phyloP scores from a whole-genome alignment of 2,329 filamentous ascomycete genomes.

The Colletotrichum horii region DNA sequence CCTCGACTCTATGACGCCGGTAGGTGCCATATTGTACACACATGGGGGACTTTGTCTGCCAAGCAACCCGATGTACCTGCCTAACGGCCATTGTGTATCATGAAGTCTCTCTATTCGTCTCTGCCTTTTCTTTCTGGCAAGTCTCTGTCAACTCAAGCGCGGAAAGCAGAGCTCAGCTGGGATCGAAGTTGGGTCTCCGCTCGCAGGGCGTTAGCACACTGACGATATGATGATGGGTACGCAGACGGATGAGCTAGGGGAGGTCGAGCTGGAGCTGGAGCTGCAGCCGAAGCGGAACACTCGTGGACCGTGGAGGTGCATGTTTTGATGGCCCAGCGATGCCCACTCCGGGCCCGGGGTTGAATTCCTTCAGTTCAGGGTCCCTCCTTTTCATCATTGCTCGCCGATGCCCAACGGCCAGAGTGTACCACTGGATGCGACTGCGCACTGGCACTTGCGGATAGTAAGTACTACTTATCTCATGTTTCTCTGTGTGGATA shows the following conservation, averaged over 20 bases:
- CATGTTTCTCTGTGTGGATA: neutral
- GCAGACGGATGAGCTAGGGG: neutral
- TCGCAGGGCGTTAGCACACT: conserved; percentile 2
- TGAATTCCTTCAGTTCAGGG: conserved; percentile 12
- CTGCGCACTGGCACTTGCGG: neutral
- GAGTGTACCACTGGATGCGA: neutral
- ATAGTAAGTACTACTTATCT: neutral
- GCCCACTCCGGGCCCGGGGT: neutral
- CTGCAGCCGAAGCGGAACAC: neutral
- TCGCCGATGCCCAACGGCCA: neutral
- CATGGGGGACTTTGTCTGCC: neutral
- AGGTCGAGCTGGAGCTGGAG: neutral
- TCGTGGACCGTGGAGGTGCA: neutral
- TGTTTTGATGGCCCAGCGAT: neutral
- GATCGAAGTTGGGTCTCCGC: neutral
- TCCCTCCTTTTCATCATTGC: neutral
- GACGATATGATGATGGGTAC: neutral
- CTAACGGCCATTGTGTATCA: neutral
- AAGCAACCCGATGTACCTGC: neutral
- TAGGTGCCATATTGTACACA: neutral
- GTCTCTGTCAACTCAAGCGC: neutral
- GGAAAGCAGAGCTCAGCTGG: neutral
- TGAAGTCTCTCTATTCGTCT: neutral
- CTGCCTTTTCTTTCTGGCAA: neutral
- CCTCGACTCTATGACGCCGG: conserved; percentile 18